A percentile compares a stretch with the other conserved stretches of the same genome.
Evolutionary conservation across 805 yeast genomes (phyloP).

Genomic region (Lipomyces starkeyi): DNA sequence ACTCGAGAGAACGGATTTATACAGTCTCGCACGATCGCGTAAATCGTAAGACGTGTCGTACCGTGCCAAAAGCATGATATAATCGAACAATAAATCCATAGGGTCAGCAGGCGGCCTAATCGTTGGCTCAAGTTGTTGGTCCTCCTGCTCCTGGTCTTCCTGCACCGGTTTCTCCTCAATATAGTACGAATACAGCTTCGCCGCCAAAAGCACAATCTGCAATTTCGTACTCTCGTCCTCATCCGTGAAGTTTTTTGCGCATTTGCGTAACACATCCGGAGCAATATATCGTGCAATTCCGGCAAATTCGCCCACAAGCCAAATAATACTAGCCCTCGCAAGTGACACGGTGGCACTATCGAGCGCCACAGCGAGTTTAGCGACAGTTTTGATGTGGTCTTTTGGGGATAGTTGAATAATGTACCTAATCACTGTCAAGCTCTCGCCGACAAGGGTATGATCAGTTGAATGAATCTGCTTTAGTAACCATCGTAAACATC

Average conservation of each 20-base stretch:
- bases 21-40: conserved; percentile 82
- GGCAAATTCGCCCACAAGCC: conserved; percentile 89
- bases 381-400: conserved; percentile 60
- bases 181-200: conserved; percentile 69
- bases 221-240: conserved; percentile 66
- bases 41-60: conserved; percentile 79
- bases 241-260: conserved; percentile 58
- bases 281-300: conserved; percentile 56
- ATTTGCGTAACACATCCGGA: conserved; percentile 74
- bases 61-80: conserved; percentile 66
- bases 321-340: conserved; percentile 83
- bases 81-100: conserved; percentile 61
- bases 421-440: conserved; percentile 72
- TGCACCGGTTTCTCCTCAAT: conserved; percentile 51
- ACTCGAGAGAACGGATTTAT: conserved; percentile 64
- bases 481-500: conserved; percentile 69
- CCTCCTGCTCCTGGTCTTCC: conserved; percentile 38
- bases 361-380: conserved; percentile 48
- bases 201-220: conserved; percentile 73
- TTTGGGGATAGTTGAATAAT: conserved; percentile 68
- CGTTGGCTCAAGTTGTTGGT: conserved; percentile 27
- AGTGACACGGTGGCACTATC: conserved; percentile 43
- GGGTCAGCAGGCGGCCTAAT: conserved; percentile 44
- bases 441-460: conserved; percentile 59
- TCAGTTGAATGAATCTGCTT: conserved; percentile 50